Conservation (phyloP, 352 stramenopile genomes). For the Phytophthora melonis region DNA sequence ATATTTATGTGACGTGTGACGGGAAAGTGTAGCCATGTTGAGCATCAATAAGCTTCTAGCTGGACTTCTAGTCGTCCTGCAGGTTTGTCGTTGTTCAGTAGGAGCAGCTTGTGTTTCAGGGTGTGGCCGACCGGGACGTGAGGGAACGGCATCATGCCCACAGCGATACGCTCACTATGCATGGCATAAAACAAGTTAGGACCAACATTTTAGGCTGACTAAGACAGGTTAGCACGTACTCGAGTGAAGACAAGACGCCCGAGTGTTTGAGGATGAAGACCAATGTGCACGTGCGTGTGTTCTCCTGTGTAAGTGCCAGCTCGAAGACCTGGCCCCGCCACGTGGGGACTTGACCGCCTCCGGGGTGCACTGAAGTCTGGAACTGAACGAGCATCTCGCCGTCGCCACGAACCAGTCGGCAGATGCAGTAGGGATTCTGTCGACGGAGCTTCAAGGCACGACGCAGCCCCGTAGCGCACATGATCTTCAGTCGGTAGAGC, state of each 20-base stretch:
- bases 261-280: conserved; percentile 43
- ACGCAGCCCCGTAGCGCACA: conserved; percentile 28
- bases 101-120: conserved; percentile 33
- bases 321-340: conserved; percentile 41
- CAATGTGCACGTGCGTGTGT: conserved; percentile 34
- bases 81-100: conserved; percentile 34
- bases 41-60: conserved; percentile 31
- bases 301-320: conserved; percentile 28
- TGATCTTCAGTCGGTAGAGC: conserved; percentile 37
- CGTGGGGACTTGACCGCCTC: conserved; percentile 31
- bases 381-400: conserved; percentile 31
- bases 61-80: conserved; percentile 36
- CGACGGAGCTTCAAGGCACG: conserved; percentile 25
- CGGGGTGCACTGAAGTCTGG: conserved; percentile 33
- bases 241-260: conserved; percentile 21
- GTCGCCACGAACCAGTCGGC: conserved; percentile 31
- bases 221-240: conserved; percentile 28
- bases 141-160: conserved; percentile 40
- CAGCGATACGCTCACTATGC: conserved; percentile 31
- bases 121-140: conserved; percentile 26
- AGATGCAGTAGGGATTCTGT: conserved; percentile 41
- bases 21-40: conserved; percentile 26
- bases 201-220: neutral
- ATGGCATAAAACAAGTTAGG: conserved; percentile 3
- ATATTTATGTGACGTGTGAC: conserved; percentile 1